Percentiles rank a stretch among this genome's conserved stretches.
These are phyloP conservation scores for Trichoderma guizhouense DNA, from an alignment of 2,329 filamentous ascomycete species.

Conservation along the genomic window DNA sequence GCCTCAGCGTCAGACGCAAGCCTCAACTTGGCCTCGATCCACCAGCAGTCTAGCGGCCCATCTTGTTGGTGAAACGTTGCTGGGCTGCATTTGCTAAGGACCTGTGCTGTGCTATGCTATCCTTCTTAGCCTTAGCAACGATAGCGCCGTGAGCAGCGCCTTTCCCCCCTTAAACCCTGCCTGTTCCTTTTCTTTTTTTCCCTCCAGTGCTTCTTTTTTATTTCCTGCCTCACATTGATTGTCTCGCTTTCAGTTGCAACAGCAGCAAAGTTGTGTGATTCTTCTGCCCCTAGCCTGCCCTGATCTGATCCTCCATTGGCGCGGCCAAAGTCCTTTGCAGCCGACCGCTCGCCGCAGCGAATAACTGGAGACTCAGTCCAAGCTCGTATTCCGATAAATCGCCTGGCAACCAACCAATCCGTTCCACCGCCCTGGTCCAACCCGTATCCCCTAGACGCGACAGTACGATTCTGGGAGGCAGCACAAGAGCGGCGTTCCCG, in stretches of 20 bases:
- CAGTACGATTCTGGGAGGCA: constrained; percentile 20
- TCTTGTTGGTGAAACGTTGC: constrained; percentile 15
- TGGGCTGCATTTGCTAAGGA: neutral
- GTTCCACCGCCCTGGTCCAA: constrained; percentile 28
- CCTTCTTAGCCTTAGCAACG: neutral
- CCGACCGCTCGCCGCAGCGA: constrained; percentile 13
- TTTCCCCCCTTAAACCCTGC: constrained; percentile 8
- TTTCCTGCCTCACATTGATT: neutral
- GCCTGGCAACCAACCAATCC: constrained; percentile 27
- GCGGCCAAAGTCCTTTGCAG: constrained; percentile 2
- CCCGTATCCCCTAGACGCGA: constrained; percentile 25
- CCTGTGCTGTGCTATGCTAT: neutral
- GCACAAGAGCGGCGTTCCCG: constrained; percentile 17
- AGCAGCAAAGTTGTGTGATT: neutral
- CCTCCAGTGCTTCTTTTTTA: neutral
- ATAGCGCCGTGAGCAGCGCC: constrained; percentile 4
- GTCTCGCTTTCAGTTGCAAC: neutral
- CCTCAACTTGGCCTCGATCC: constrained; percentile 13
- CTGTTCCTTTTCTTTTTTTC: neutral
- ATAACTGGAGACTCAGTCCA: constrained; percentile 21
- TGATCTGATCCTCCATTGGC: constrained; percentile 4
- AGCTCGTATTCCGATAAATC: constrained; percentile 30
- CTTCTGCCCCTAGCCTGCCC: constrained; percentile 4
- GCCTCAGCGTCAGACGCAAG: constrained; percentile 7
- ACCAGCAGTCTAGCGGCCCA: neutral